These are phyloP conservation scores for Lentinula sp. DNA, from an alignment of 768 basidiomycete genomes.

Conservation along the genomic window DNA sequence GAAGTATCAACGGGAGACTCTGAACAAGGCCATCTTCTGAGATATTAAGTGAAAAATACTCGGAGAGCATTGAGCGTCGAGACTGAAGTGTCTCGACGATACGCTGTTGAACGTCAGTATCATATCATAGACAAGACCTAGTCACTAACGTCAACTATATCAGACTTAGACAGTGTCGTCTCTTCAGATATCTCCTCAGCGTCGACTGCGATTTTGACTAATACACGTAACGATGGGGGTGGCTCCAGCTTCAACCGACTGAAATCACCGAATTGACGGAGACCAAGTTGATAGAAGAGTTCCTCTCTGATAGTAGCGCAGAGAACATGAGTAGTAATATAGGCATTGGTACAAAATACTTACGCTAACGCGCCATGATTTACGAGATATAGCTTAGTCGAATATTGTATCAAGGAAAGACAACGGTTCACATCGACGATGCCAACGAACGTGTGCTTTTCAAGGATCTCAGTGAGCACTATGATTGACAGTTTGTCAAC, in stretches of 20 bases:
- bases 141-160: constrained; percentile 65
- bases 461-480: constrained; percentile 82
- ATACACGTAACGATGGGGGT: constrained; percentile 60
- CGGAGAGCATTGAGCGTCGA: constrained; percentile 78
- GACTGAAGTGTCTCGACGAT: constrained; percentile 56
- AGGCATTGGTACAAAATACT: constrained; percentile 21
- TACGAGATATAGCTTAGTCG: constrained; percentile 84
- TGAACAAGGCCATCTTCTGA: constrained; percentile 61
- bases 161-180: constrained; percentile 41
- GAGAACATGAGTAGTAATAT: not conserved
- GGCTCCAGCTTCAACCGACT: constrained; percentile 77
- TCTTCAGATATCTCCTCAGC: constrained; percentile 53
- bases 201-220: constrained; percentile 77
- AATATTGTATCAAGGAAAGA: constrained; percentile 79
- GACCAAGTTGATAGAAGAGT: constrained; percentile 88
- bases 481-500: not conserved
- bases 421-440: constrained; percentile 73
- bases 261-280: constrained; percentile 87
- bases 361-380: constrained; percentile 84
- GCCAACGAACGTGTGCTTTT: constrained; percentile 88
- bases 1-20: constrained; percentile 74
- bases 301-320: constrained; percentile 58
- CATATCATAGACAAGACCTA: not conserved
- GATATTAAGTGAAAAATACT: constrained; percentile 85
- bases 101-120: constrained; percentile 32